These are phyloP conservation scores for Leccinum imitatum DNA, from an alignment of 768 basidiomycete species.

Conservation along the genomic window DNA sequence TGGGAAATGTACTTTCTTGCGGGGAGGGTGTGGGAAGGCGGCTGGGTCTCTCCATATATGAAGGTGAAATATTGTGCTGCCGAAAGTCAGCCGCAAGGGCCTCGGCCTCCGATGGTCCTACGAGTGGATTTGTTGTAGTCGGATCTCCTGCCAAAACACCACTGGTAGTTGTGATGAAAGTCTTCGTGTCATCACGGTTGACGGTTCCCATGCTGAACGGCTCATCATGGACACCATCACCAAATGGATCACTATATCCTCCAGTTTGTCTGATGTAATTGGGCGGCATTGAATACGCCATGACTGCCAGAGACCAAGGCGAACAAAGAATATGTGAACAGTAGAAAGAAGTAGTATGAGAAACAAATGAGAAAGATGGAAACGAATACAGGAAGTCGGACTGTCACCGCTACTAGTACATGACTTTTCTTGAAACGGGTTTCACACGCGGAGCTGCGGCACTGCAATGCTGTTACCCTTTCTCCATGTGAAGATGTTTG, in stretches of 20 bases:
- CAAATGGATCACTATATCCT: constrained; percentile 27
- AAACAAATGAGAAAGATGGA: background rate
- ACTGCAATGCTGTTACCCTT: background rate
- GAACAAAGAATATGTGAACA: constrained; percentile 4
- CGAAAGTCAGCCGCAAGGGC: constrained; percentile 29
- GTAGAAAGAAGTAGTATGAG: background rate
- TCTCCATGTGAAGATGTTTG: too few species aligned
- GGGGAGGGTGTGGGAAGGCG: constrained; percentile 21
- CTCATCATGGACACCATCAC: constrained; percentile 23
- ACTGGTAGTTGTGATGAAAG: constrained; percentile 23
- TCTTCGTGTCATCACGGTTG: constrained; percentile 19
- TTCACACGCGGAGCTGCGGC: constrained; percentile 21
- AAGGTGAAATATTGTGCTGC: constrained; percentile 21
- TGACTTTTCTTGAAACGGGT: background rate
- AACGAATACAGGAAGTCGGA: background rate
- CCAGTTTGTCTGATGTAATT: constrained; percentile 10
- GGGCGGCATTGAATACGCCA: constrained; percentile 22
- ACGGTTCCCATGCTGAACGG: constrained; percentile 19
- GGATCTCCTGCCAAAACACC: constrained; percentile 17
- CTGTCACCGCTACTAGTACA: background rate
- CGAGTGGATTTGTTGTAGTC: background rate
- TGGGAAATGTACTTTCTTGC: constrained; percentile 4
- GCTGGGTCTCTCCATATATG: constrained; percentile 5
- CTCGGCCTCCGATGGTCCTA: constrained; percentile 23
- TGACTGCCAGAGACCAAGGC: constrained; percentile 25